These are phyloP conservation scores for Artemisia tridentata DNA, from an alignment of 129 eudicot species.

Conservation along the genomic window DNA sequence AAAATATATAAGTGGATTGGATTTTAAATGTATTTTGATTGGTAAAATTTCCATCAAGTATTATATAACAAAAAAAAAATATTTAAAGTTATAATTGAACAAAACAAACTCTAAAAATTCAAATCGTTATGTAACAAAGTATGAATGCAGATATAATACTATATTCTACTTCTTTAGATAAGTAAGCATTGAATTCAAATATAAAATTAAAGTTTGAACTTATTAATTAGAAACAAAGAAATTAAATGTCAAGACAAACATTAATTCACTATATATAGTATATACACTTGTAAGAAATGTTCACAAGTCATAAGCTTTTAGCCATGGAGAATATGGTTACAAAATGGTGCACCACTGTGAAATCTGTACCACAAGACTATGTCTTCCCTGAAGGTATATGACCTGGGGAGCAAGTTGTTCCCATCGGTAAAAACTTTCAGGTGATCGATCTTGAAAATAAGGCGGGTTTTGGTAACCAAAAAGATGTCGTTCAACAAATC, in stretches of 20 bases:
- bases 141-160: too few relatives aligned
- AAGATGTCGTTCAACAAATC: conserved; percentile 18
- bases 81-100: too few relatives aligned
- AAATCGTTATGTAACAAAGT: too few relatives aligned
- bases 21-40: too few relatives aligned
- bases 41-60: too few relatives aligned
- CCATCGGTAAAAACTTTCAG: conserved; percentile 6
- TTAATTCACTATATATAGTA: not conserved
- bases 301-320: not conserved
- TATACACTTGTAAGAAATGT: not conserved
- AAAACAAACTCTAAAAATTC: too few relatives aligned
- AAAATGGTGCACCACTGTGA: conserved; percentile 21
- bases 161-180: too few relatives aligned
- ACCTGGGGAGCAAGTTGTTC: conserved; percentile 21
- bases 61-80: too few relatives aligned
- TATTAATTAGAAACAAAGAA: too few relatives aligned
- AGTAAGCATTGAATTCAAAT: too few relatives aligned
- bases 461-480: not conserved
- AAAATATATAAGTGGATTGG: too few relatives aligned
- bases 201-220: too few relatives aligned
- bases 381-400: conserved; percentile 24
- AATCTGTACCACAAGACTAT: conserved; percentile 26
- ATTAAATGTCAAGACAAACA: not conserved
- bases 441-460: conserved; percentile 26
- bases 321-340: conserved; percentile 32